phyloP scores from a whole-genome alignment of 2,329 filamentous ascomycete genomes.

The Sporothrix inflata region DNA sequence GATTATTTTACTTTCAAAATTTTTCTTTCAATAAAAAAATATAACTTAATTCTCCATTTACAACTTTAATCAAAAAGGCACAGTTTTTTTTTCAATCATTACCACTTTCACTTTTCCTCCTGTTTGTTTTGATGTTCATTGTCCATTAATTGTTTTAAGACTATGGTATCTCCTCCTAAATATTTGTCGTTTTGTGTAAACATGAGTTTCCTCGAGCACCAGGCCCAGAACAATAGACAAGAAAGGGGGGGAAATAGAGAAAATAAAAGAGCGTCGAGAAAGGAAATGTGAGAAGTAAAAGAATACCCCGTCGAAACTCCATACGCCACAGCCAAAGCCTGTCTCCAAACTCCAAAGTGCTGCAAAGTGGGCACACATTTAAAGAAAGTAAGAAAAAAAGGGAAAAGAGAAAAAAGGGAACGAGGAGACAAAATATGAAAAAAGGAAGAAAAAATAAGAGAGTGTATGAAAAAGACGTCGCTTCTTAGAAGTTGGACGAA shows the following conservation, averaged over 20 bases:
- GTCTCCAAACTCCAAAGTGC: slow-evolving; percentile 5
- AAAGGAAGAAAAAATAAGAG: slow-evolving; percentile 3
- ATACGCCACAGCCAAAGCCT: background rate
- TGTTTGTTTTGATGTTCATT: background rate
- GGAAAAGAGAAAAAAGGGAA: background rate
- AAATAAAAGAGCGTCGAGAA: too few relatives aligned
- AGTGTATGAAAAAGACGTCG: slow-evolving; percentile 12
- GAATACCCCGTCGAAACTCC: background rate
- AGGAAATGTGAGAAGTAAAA: too few relatives aligned
- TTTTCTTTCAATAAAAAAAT: too few relatives aligned
- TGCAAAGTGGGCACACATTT: background rate
- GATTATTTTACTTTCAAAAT: too few relatives aligned
- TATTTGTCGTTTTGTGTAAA: background rate
- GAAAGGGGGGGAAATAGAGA: too few relatives aligned
- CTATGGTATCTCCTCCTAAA: background rate
- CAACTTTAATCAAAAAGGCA: too few relatives aligned
- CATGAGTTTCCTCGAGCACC: background rate
- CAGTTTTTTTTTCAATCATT: too few relatives aligned
- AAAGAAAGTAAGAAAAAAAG: background rate
- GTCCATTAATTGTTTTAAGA: background rate
- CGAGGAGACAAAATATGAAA: slow-evolving; percentile 1
- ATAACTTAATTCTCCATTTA: too few relatives aligned
- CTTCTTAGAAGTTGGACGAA: background rate
- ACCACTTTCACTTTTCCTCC: too few relatives aligned
- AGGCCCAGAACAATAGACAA: background rate